Percentiles rank a stretch among this genome's conserved stretches.
Conservation (phyloP, 2,329 filamentous ascomycete species). For the Fusarium sterilihyphosum region DNA sequence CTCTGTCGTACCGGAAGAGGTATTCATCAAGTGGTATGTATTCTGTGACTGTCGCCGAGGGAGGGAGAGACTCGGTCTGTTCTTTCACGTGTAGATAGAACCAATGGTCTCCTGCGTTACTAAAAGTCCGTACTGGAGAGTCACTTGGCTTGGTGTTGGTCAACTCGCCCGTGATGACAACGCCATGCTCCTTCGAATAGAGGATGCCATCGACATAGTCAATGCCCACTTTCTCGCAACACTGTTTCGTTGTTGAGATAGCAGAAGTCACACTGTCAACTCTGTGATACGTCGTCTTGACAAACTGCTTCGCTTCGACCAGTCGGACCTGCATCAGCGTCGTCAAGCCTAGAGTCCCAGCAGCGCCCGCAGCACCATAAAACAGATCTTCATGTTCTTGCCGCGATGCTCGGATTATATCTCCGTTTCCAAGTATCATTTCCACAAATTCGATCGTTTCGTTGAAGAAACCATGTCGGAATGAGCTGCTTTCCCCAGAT, state of each 20-base stretch:
- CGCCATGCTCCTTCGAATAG: slow-evolving; percentile 57
- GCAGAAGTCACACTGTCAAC: slow-evolving; percentile 51
- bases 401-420: slow-evolving; percentile 59
- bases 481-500: slow-evolving; percentile 73
- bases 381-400: slow-evolving; percentile 64
- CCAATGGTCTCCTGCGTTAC: slow-evolving; percentile 67
- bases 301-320: slow-evolving; percentile 61
- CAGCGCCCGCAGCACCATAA: slow-evolving; percentile 65
- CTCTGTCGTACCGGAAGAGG: slow-evolving; percentile 71
- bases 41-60: slow-evolving; percentile 10
- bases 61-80: not conserved
- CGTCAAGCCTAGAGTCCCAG: slow-evolving; percentile 69
- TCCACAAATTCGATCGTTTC: slow-evolving; percentile 69
- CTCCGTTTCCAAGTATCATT: slow-evolving; percentile 69
- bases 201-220: slow-evolving; percentile 73
- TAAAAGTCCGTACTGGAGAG: slow-evolving; percentile 53
- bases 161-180: slow-evolving; percentile 64
- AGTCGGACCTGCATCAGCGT: slow-evolving; percentile 69
- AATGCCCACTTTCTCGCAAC: not conserved
- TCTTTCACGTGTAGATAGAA: slow-evolving; percentile 70
- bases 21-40: slow-evolving; percentile 55
- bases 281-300: slow-evolving; percentile 65
- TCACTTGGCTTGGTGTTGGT: slow-evolving; percentile 20
- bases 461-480: slow-evolving; percentile 74
- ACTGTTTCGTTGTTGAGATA: slow-evolving; percentile 51